Evolutionary conservation across 768 basidiomycete species (phyloP), one percentile per base, ranked within the genome.

Genomic region (Coprinopsis marcescibilis): DNA sequence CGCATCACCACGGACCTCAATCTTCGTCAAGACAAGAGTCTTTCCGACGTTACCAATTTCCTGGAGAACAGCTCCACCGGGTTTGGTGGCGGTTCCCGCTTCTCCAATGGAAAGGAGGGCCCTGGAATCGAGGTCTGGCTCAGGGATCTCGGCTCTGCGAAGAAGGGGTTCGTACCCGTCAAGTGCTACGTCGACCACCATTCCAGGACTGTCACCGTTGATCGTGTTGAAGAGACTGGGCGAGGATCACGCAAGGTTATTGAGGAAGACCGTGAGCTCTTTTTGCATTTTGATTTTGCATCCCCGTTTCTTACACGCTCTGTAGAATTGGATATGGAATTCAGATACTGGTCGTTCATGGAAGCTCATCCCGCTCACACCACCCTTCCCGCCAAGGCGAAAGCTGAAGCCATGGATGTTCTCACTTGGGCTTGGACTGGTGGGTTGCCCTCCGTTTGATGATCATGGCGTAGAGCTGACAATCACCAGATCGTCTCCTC

Each of bases 401-500:
- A 73, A 40, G 63, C 68, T 0, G 88, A 91, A 53, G 89, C 89
- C 1, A 70, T 84, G 56, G 85, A 90, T 45, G 77, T 78, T 0
- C 66, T 91, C 52, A 85, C 78, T 19, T 91, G 89, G 89, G 78
- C 83, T 7, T 88, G 84, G 64, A 84, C 88, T 2, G 83, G 83
- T 81, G 49, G 24, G 66, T 57, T 41, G 19, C 47, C 10, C 44
- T 47, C 7, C 14, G 25, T 27, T 27, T 21, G 21, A 40, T 10
- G 21, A 20, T 15, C n/a, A n/a, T n/a, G n/a, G n/a, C n/a, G n/a
- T n/a, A n/a, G n/a, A n/a, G n/a, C 25, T 24, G 38, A 8, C 8
- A 7, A 13, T 34, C 8, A 15, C 3, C 21, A 83, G 88, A 89
- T 57, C 83, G 81, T 36, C 63, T 89, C 10, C 71, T 89, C 7